A percentile compares a stretch with the other conserved stretches of the same genome.
Evolutionary conservation across 345 rosid genomes (phyloP).

Genomic region (Eucalyptus sp.): DNA sequence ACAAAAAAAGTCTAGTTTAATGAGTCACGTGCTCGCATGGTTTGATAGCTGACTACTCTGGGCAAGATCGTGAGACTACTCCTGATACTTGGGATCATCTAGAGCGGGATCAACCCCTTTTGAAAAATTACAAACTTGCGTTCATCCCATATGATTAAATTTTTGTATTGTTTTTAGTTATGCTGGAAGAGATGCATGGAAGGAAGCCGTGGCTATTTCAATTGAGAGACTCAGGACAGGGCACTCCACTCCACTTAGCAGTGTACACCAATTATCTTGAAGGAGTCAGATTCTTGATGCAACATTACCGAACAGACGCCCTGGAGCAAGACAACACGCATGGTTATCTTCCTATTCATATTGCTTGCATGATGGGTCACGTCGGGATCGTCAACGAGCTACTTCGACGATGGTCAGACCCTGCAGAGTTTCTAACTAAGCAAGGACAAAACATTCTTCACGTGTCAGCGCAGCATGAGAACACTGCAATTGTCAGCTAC

Average conservation of each 20-base stretch:
- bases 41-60: too few relatives aligned
- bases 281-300: neutral
- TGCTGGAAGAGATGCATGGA: rapidly evolving
- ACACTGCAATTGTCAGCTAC: too few relatives aligned
- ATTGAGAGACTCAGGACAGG: rapidly evolving
- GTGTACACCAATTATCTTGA: neutral
- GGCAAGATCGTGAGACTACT: too few relatives aligned
- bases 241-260: neutral
- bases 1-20: neutral
- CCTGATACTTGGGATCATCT: too few relatives aligned
- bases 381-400: rapidly evolving
- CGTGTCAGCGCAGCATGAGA: too few relatives aligned
- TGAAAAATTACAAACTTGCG: too few relatives aligned
- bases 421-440: neutral
- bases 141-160: neutral
- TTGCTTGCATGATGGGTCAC: neutral
- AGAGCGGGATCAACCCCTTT: neutral
- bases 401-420: neutral
- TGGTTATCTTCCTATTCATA: neutral
- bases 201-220: neutral
- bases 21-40: neutral
- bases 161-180: neutral
- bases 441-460: too few relatives aligned
- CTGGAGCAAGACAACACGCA: rapidly evolving
- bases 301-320: neutral